phyloP scores from a whole-genome alignment of 768 basidiomycete species.

The Pleurotus giganteus region DNA sequence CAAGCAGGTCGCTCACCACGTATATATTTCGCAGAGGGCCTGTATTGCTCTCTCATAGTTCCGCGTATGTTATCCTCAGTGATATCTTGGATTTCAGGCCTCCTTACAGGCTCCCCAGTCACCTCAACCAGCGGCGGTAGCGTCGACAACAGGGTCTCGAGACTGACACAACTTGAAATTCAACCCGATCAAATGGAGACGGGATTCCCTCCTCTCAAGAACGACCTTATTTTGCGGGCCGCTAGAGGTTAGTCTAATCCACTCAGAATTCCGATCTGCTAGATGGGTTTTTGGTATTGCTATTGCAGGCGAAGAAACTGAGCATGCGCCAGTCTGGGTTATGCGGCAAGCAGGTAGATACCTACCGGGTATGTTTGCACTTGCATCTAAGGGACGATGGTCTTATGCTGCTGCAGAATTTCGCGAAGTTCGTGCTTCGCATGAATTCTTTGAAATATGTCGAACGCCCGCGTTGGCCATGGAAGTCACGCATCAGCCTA shows the following conservation, averaged over 20 bases:
- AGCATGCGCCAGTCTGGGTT: slow-evolving; percentile 96
- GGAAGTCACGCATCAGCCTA: slow-evolving; percentile 91
- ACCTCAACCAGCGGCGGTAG: not conserved
- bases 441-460: slow-evolving; percentile 96
- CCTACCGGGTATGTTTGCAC: slow-evolving; percentile 70
- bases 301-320: slow-evolving; percentile 70
- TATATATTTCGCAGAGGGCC: slow-evolving; percentile 1
- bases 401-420: slow-evolving; percentile 60
- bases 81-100: slow-evolving; percentile 6
- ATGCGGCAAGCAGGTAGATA: slow-evolving; percentile 98
- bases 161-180: not conserved
- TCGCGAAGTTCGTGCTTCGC: slow-evolving; percentile 75
- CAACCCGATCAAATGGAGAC: slow-evolving; percentile 28
- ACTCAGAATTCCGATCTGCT: slow-evolving; percentile 2
- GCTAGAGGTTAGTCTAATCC: slow-evolving; percentile 59
- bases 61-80: slow-evolving; percentile 9
- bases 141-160: slow-evolving; percentile 1
- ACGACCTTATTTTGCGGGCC: slow-evolving; percentile 88
- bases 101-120: slow-evolving; percentile 10
- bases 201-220: slow-evolving; percentile 72
- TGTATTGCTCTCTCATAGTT: not conserved
- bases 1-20: not conserved
- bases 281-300: not conserved
- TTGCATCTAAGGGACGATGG: not conserved
- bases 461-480: slow-evolving; percentile 87